Evolutionary conservation across 345 rosid genomes (phyloP).

Genomic region (Mallotus nudiflorus): DNA sequence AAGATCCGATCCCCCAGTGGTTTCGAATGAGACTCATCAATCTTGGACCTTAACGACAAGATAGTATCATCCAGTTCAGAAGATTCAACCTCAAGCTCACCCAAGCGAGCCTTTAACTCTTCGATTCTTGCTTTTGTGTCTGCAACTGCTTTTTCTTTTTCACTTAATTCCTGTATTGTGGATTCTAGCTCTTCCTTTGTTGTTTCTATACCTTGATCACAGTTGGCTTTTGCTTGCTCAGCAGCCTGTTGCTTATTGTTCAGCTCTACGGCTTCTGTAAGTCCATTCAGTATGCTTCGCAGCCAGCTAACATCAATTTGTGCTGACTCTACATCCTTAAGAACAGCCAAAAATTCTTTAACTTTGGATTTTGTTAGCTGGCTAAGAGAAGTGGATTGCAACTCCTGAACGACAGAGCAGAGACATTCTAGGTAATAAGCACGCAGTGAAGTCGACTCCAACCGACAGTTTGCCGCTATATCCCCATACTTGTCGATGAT

Average conservation of each 20-base stretch:
- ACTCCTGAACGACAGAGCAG: constrained; percentile 69
- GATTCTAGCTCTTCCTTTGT: constrained; percentile 48
- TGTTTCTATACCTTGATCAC: constrained; percentile 40
- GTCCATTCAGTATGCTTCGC: constrained; percentile 48
- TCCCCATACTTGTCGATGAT: constrained; percentile 74
- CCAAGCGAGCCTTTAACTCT: constrained; percentile 38
- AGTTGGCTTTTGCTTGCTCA: constrained; percentile 43
- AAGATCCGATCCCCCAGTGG: constrained; percentile 53
- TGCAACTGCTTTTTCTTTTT: constrained; percentile 48
- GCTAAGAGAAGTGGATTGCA: constrained; percentile 51
- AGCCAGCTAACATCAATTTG: constrained; percentile 69
- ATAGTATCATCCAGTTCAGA: constrained; percentile 38
- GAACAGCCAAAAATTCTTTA: constrained; percentile 66
- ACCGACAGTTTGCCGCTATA: constrained; percentile 65
- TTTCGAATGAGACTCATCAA: constrained; percentile 54
- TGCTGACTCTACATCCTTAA: constrained; percentile 76
- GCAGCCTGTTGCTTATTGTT: constrained; percentile 38
- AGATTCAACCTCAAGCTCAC: constrained; percentile 49
- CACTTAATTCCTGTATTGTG: constrained; percentile 41
- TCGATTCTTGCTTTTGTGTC: constrained; percentile 35
- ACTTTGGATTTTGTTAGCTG: constrained; percentile 65
- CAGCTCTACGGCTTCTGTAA: constrained; percentile 55
- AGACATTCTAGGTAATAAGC: constrained; percentile 70
- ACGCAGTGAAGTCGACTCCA: constrained; percentile 69
- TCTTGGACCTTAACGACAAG: constrained; percentile 29